These are phyloP conservation scores for Lachancea cidri DNA, from an alignment of 805 yeast species.

Conservation along the genomic window DNA sequence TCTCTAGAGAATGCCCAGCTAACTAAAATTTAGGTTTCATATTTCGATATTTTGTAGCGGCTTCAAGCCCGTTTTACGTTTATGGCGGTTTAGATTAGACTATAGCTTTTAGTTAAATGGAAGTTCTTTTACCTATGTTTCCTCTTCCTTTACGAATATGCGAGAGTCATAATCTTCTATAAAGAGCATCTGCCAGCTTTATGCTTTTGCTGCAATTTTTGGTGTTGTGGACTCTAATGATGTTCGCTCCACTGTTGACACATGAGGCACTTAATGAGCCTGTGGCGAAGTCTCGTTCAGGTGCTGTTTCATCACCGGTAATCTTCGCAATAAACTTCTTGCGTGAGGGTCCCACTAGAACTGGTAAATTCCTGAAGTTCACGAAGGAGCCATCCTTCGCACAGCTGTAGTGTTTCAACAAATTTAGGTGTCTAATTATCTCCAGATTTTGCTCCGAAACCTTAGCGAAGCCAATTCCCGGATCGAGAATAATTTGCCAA, in stretches of 20 bases:
- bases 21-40: conserved; percentile 4
- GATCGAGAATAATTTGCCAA: conserved; percentile 92
- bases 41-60: not conserved
- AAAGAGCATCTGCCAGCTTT: conserved; percentile 62
- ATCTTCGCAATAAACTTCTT: conserved; percentile 79
- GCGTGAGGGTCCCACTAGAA: conserved; percentile 82
- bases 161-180: conserved; percentile 7
- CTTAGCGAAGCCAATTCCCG: conserved; percentile 97
- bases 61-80: conserved; percentile 4
- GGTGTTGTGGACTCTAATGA: conserved; percentile 87
- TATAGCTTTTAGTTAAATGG: conserved; percentile 1
- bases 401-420: conserved; percentile 44
- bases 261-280: conserved; percentile 70
- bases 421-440: conserved; percentile 47
- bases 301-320: conserved; percentile 51
- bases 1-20: conserved; percentile 67
- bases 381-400: conserved; percentile 21
- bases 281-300: conserved; percentile 69
- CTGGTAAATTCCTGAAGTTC: conserved; percentile 44
- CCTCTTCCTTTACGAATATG: not conserved
- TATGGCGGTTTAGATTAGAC: conserved; percentile 7
- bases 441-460: conserved; percentile 61
- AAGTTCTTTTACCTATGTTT: not conserved
- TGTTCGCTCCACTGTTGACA: conserved; percentile 66
- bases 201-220: conserved; percentile 50